phyloP scores from a whole-genome alignment of 73 alveolate genomes.

The Paramecium pentaurelia region DNA sequence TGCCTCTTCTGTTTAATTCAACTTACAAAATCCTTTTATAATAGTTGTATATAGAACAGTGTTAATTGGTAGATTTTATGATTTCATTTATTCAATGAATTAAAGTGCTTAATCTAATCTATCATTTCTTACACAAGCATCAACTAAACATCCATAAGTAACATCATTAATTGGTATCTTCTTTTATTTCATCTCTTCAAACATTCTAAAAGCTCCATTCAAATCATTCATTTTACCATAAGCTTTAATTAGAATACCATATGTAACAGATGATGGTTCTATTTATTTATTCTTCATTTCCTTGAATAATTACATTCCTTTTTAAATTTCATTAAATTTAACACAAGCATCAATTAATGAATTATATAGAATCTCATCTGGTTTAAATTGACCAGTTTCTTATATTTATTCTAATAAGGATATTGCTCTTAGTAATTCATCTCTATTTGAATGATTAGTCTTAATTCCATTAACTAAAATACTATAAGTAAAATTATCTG shows the following conservation, averaged over 20 bases:
- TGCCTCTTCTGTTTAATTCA: constrained; percentile 45
- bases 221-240: constrained; percentile 52
- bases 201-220: constrained; percentile 27
- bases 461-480: constrained; percentile 65
- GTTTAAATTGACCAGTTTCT: constrained; percentile 67
- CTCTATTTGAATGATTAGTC: constrained; percentile 57
- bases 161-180: constrained; percentile 70
- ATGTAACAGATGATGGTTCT: constrained; percentile 60
- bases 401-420: constrained; percentile 57
- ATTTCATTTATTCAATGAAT: constrained; percentile 10
- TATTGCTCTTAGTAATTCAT: constrained; percentile 84
- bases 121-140: constrained; percentile 53
- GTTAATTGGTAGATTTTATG: neutral
- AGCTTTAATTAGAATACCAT: constrained; percentile 48
- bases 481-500: constrained; percentile 66
- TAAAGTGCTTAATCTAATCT: neutral
- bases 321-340: constrained; percentile 73
- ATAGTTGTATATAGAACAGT: constrained; percentile 35
- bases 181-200: constrained; percentile 25
- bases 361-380: constrained; percentile 93
- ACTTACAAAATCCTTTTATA: constrained; percentile 16
- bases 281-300: constrained; percentile 82
- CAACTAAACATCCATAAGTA: constrained; percentile 52
- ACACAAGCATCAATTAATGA: constrained; percentile 94
- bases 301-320: constrained; percentile 84